Conservation (phyloP, 495 filamentous ascomycete genomes). For the Podospora australis region DNA sequence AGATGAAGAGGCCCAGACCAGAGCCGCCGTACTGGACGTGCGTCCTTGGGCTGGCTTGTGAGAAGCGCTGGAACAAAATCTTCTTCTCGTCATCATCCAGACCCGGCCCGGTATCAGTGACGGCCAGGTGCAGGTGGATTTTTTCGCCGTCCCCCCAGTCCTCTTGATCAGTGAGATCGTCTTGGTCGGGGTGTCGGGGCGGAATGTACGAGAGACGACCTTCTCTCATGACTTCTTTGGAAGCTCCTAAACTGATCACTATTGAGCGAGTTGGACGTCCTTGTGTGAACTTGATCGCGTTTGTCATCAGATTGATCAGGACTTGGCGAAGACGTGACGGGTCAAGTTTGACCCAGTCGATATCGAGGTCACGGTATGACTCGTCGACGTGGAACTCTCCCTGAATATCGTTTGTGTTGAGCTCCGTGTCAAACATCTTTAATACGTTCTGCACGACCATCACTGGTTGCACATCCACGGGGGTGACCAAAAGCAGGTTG, state of each 20-base stretch:
- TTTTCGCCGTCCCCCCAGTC: slow-evolving; percentile 68
- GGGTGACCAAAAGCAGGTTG: slow-evolving; percentile 67
- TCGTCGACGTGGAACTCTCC: slow-evolving; percentile 62
- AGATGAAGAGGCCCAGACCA: slow-evolving; percentile 79
- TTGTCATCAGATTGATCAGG: slow-evolving; percentile 69
- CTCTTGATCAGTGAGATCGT: slow-evolving; percentile 44
- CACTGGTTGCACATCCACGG: slow-evolving; percentile 64
- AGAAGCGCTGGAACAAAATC: slow-evolving; percentile 73
- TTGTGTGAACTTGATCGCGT: slow-evolving; percentile 77
- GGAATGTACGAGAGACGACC: slow-evolving; percentile 48
- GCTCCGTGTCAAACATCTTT: slow-evolving; percentile 79
- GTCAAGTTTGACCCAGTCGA: slow-evolving; percentile 76
- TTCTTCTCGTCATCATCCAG: slow-evolving; percentile 67
- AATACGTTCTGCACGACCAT: slow-evolving; percentile 60
- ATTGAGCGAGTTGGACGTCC: slow-evolving; percentile 54
- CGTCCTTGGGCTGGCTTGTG: slow-evolving; percentile 67
- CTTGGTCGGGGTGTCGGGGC: slow-evolving; percentile 41
- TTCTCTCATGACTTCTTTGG: slow-evolving; percentile 44
- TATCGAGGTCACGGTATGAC: slow-evolving; percentile 52
- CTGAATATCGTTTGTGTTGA: slow-evolving; percentile 63
- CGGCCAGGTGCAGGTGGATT: slow-evolving; percentile 65
- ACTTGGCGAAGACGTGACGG: slow-evolving; percentile 73
- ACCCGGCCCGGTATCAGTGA: slow-evolving; percentile 73
- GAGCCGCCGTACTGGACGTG: slow-evolving; percentile 78
- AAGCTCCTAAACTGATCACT: slow-evolving; percentile 63